Evolutionary conservation across 192 early-diverging fungal genomes (phyloP), one percentile per base, ranked within the genome.

Genomic region (Coemansia sp.): DNA sequence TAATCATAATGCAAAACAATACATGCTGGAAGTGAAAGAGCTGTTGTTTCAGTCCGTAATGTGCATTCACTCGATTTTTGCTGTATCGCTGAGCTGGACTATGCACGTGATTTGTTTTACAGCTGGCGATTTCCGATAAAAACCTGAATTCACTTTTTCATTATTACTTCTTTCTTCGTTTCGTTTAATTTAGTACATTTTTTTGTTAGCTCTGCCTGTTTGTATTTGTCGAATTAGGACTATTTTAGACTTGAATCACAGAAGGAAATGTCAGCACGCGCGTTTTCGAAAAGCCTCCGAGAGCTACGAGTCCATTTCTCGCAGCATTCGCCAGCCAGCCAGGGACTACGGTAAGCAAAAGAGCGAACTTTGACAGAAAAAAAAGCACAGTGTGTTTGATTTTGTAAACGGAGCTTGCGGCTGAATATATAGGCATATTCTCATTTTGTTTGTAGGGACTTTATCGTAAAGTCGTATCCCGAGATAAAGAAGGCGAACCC

Each of bases 251-350:
- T 33, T 54, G 34, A 57, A 35, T 57, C 34, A 33, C 55, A 57
- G 5, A 57, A 17, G 15, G 15, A 57, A 78, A 77, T 72, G 76
- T 61, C 76, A 14, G 69, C 50, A 10, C 72, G 73, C 36, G 73
- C 71, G 57, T 70, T 91, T 61, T 72, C 86, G 48, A 88, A 88
- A 71, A 79, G 79, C 71, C 83, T 97, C 36, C 91, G 92, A 75
- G 95, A 97, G 78, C 85, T 97, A 17, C 91, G 95, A 57, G 86
- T 97, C 45, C 95, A 97, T 83, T 86, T 91, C 77, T 92, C 88
- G 79, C 95, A 92, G 81, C 89, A 83, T 17, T 87, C 85, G 34
- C 73, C 89, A 48, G 87, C 88, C 46, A 93, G 91, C 82, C 86
- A 85, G 49, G 93, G 93, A 50, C 70, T 91, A 55, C 87, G 92